Base-by-base conservation (phyloP, 2,329 filamentous ascomycete genomes). In the Exophiala sp. region DNA sequence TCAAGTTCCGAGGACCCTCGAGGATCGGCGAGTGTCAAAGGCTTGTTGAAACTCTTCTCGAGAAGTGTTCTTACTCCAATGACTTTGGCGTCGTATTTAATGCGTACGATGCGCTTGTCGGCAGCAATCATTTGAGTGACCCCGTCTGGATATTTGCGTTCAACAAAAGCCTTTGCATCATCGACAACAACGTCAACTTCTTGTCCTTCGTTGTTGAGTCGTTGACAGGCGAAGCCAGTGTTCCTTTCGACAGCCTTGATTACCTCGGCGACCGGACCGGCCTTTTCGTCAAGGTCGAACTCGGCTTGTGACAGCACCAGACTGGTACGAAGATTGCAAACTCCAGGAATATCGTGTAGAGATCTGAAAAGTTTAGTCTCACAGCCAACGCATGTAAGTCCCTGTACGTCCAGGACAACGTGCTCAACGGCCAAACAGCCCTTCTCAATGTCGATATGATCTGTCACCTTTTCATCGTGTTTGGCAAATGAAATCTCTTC, bases 301-400 rank as follows among this genome's bases (percentile, higher is more conserved):
- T 86, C 83, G 1, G 81, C 82, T 3, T 78, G 73, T 0, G 77
- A 74, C 14, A 85, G 72, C 1, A 88, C 71, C 19, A 87, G 68
- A 52, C 81, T 87, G 0, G 79, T 80, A 54, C 81, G 78, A 13
- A 84, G 62, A 46, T 82, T 75, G 1, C 64, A 68, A 48, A 87
- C 70, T 0, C 68, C 71, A 0, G 67, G 47, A 1, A 83, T 66
- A 1, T 66, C 66, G 2, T 62, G 66, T 0, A 88, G 69, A 0
- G 76, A 72, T 43, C 78, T 68, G 14, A 68, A 60, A 45, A 88
- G 72, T 57, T 84, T 84, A 1, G 73, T 80, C 60, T 85, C 83
- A 63, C 85, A 88, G 1, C 84, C 83, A 0, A 80, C 81, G 57
- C 85, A 89, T 1, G 82, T 87, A 79, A 89, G 83, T 1, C 85